Evolutionary conservation across 2,329 filamentous ascomycete genomes (phyloP).

Genomic region (Grosmannia clavigera): DNA sequence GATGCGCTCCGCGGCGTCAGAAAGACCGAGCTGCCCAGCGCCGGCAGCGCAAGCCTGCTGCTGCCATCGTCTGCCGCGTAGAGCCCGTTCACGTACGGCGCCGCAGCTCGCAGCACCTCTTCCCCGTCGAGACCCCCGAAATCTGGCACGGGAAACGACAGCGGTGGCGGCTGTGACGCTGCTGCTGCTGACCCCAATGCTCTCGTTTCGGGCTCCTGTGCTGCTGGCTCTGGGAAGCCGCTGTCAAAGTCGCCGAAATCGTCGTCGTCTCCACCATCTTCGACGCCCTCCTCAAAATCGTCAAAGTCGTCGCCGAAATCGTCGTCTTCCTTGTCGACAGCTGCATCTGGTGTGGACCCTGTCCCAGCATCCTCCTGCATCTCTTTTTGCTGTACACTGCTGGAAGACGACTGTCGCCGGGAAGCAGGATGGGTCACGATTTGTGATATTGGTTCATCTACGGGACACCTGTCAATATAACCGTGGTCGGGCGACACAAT

Average conservation of each 20-base stretch:
- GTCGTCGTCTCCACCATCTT: slow-evolving; percentile 34
- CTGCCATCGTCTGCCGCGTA: slow-evolving; percentile 48
- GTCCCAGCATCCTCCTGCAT: slow-evolving; percentile 10
- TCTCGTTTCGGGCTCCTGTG: neutral
- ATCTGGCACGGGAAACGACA: slow-evolving; percentile 44
- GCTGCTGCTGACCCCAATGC: slow-evolving; percentile 18
- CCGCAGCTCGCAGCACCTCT: slow-evolving; percentile 46
- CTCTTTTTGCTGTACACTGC: neutral
- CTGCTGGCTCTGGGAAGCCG: slow-evolving; percentile 37
- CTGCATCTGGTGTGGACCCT: slow-evolving; percentile 23
- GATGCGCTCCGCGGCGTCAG: slow-evolving; percentile 78
- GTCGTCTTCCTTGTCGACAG: slow-evolving; percentile 23
- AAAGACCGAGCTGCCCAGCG: slow-evolving; percentile 54
- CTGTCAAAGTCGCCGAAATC: slow-evolving; percentile 63
- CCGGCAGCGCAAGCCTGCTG: slow-evolving; percentile 32
- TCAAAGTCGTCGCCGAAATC: slow-evolving; percentile 50
- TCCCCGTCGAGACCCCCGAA: slow-evolving; percentile 49
- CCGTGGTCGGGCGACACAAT: neutral
- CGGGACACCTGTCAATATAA: slow-evolving; percentile 21
- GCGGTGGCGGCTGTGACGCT: slow-evolving; percentile 10
- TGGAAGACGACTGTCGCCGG: slow-evolving; percentile 19
- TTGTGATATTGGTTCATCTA: slow-evolving; percentile 25
- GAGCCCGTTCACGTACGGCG: slow-evolving; percentile 54
- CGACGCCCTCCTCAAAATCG: slow-evolving; percentile 47
- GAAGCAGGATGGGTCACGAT: slow-evolving; percentile 16